Evolutionary conservation across 2,329 filamentous ascomycete genomes (phyloP), one percentile per base, ranked within the genome.

Genomic region (Xylaria multiplex): DNA sequence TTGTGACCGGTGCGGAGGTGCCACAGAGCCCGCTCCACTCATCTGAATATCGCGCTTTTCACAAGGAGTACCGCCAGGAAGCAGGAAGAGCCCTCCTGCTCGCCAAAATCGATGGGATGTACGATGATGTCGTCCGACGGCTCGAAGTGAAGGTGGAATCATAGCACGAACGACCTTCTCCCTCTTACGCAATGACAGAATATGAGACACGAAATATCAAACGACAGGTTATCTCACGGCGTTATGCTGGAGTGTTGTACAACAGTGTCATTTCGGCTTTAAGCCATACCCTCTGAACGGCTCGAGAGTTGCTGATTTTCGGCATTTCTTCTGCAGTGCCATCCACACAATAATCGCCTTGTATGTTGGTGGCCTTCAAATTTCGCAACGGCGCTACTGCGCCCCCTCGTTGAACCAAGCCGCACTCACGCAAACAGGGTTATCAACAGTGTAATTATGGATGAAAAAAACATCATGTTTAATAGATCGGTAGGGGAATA

Each of bases 41-140:
- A 8, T 67, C 69, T 56, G 61, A 69, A 35, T 72, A 70, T 64
- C 70, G 70, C 16, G 69, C 70, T 35, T 67, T 67, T 22, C 69
- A 72, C 57, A 70, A 68, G 37, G 67, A 69, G 42, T 72, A 72
- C 52, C 69, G 69, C 8, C 70, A 72, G 35, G 70, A 70, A 60
- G 69, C 61, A 11, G 69, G 70, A 6, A 59, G 57, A 27, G 70
- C 70, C 13, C 63, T 72, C 30, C 64, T 72, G 5, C 66, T 72
- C 27, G 67, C 69, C 59, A 67, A 65, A 32, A 62, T 72, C 43
- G 70, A 72, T 40, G 66, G 63, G 13, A 72, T 72, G 54, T 72
- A 67, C 53, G 70, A 72, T 32, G 70, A 72, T 49, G 62, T 72
- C 27, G 32, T 72, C 16, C 68, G 64, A 46, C 67, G 70, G 30